Conservation (phyloP, 768 basidiomycete species). For the Phylloporus sp. region DNA sequence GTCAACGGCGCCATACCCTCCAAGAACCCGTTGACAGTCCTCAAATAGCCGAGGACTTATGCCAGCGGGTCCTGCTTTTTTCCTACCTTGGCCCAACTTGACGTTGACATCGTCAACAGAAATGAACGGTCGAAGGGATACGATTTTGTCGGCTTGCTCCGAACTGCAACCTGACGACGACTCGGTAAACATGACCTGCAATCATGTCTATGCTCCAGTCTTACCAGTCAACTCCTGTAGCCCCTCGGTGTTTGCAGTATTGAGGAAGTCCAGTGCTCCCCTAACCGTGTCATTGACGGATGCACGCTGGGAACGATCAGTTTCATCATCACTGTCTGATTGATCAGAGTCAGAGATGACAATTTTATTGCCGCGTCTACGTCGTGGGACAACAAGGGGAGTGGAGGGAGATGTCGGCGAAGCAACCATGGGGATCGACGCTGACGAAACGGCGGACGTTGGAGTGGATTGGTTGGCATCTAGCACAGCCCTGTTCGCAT, state of each 20-base stretch:
- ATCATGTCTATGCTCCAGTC: constrained; percentile 15
- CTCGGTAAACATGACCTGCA: constrained; percentile 2
- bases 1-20: constrained; percentile 85
- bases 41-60: constrained; percentile 89
- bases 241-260: constrained; percentile 53
- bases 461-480: constrained; percentile 45
- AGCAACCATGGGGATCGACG: constrained; percentile 31
- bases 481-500: constrained; percentile 57
- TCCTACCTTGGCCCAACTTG: constrained; percentile 82
- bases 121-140: constrained; percentile 74
- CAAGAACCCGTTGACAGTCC: constrained; percentile 79
- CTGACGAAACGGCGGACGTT: constrained; percentile 18
- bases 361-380: constrained; percentile 53
- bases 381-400: constrained; percentile 39
- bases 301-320: constrained; percentile 27
- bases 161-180: constrained; percentile 58
- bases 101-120: constrained; percentile 66
- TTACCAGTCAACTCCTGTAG: constrained; percentile 73
- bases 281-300: constrained; percentile 39
- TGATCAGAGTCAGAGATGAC: constrained; percentile 61
- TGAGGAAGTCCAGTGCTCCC: constrained; percentile 65
- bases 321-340: constrained; percentile 46
- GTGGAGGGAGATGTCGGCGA: constrained; percentile 38
- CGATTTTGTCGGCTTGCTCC: constrained; percentile 77
- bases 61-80: constrained; percentile 75